phyloP scores from a whole-genome alignment of 2,329 filamentous ascomycete genomes.

The Colletotrichum sp. region DNA sequence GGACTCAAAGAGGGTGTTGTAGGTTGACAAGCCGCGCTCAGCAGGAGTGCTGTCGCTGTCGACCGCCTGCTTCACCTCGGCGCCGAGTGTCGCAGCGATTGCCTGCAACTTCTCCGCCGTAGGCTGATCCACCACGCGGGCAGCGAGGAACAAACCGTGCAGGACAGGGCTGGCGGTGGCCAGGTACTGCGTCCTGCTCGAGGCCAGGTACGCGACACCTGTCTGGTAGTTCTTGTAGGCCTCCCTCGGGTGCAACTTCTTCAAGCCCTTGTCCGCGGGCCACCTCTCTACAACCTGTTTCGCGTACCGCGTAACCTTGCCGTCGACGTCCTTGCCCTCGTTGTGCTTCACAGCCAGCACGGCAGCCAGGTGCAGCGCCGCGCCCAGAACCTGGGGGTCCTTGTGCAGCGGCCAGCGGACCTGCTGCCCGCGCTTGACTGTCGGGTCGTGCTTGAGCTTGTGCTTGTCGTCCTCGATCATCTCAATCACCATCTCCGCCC shows the following conservation, averaged over 20 bases:
- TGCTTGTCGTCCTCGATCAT: conserved; percentile 52
- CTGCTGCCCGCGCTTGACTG: background rate
- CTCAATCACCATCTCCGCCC: conserved; percentile 54
- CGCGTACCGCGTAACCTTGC: conserved; percentile 42
- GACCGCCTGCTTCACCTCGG: conserved; percentile 39
- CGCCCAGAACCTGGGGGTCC: conserved; percentile 49
- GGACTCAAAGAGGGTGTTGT: conserved; percentile 3
- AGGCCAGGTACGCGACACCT: conserved; percentile 32
- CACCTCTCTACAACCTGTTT: conserved; percentile 42
- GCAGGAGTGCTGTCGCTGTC: conserved; percentile 9
- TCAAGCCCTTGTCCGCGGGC: conserved; percentile 42
- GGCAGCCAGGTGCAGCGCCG: conserved; percentile 48
- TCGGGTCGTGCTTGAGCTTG: conserved; percentile 7
- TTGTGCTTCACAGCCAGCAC: conserved; percentile 39
- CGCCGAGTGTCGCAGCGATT: conserved; percentile 41
- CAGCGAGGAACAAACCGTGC: conserved; percentile 50
- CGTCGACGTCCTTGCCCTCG: conserved; percentile 33
- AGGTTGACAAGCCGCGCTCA: conserved; percentile 27
- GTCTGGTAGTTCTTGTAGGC: conserved; percentile 27
- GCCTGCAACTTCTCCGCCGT: conserved; percentile 42
- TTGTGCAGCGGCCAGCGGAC: conserved; percentile 33
- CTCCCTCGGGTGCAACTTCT: conserved; percentile 38
- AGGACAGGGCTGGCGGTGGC: conserved; percentile 35
- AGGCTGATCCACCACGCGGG: conserved; percentile 42
- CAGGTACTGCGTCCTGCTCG: conserved; percentile 38